Conservation (phyloP, 192 early-diverging fungal species). For the Backusella circina region DNA sequence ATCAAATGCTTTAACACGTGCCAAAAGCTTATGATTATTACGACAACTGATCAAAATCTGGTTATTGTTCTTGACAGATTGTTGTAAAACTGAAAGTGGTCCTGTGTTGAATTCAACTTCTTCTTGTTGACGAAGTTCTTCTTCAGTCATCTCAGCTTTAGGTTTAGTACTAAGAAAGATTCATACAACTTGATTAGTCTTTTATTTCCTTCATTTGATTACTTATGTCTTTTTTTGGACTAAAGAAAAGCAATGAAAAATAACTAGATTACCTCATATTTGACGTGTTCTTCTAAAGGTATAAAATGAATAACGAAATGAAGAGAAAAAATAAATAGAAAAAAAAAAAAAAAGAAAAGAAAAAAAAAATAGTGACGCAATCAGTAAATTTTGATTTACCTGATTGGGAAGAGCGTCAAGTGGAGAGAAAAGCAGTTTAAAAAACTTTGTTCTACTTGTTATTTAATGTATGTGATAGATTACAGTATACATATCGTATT, state of each 20-base stretch:
- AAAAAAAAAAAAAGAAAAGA: not conserved
- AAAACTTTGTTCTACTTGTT: too few relatives aligned
- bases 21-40: conserved; percentile 98
- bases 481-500: too few relatives aligned
- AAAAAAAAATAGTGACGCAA: not conserved
- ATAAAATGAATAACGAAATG: not conserved
- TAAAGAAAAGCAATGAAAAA: not conserved
- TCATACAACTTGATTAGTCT: not conserved
- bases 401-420: not conserved
- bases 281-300: not conserved
- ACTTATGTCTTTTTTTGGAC: not conserved
- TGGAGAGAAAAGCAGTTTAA: not conserved
- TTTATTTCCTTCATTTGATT: not conserved
- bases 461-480: too few relatives aligned
- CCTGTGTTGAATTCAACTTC: conserved; percentile 96
- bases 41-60: conserved; percentile 95
- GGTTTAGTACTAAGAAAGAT: conserved; percentile 22
- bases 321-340: not conserved
- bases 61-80: conserved; percentile 92
- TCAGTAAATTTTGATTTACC: conserved; percentile 2
- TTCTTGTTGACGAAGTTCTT: conserved; percentile 86
- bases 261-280: not conserved
- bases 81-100: conserved; percentile 91
- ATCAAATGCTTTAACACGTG: conserved; percentile 98
- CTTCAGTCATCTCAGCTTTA: conserved; percentile 78